Base-by-base conservation (phyloP, 495 filamentous ascomycete species). In the Penicillium simplicissimum region DNA sequence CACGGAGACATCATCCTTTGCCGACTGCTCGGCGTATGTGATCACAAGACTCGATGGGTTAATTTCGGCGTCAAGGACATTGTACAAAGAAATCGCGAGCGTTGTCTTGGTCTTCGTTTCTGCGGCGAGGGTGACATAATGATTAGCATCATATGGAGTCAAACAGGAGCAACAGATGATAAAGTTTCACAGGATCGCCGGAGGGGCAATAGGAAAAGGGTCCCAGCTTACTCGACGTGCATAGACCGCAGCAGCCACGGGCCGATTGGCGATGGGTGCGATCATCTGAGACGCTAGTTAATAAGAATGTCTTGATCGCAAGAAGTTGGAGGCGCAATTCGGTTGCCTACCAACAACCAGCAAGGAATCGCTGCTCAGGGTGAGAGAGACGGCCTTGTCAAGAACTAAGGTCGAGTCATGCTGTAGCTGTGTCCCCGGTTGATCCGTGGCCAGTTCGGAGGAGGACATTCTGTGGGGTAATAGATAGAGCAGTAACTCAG, bases 31-130 rank as follows among this genome's bases (percentile, higher is more conserved):
- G 10, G 92, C 93, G 73, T 91, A 97, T 52, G 88, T 85, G 64
- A 98, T 87, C 13, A 81, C 82, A 23, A 98, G 72, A n/a, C 84
- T 81, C 48, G 79, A 82, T 10, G 80, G 75, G 11, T 76, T 80
- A 55, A 84, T 69, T 61, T 91, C 86, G 21, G 89, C 91, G 85
- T 90, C 96, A 35, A 98, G 87, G 42, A 98, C 75, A 70, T 96
- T 90, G 75, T 90, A 92, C 57, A 93, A 87, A 0, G 89, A 87
- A 14, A 97, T 89, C 49, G 76, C 79, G 69, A 80, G 76, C 4
- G 76, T 81, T 28, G 69, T 70, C 38, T 73, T 73, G 17, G 69
- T 67, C 45, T 71, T 68, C 68, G 63, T 34, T 66, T 57, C 67
- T 69, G 19, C 21, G 55, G 21, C 19, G 37, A 33, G 14, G 6